These are phyloP conservation scores for Russula lepida DNA, from an alignment of 768 basidiomycete genomes.

Conservation along the genomic window DNA sequence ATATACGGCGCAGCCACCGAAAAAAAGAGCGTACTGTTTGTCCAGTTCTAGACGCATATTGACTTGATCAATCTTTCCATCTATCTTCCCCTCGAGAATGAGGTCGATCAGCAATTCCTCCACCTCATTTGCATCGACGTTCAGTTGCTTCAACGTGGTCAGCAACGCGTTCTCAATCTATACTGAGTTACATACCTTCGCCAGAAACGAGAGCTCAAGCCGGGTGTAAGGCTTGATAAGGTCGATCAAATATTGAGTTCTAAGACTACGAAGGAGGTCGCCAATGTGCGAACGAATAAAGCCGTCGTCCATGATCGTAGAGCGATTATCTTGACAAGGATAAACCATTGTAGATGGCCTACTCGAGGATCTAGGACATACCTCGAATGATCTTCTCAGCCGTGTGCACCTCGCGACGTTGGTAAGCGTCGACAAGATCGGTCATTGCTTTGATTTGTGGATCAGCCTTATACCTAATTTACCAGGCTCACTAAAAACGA, in stretches of 20 bases:
- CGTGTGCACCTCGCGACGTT: constrained; percentile 91
- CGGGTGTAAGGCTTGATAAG: constrained; percentile 97
- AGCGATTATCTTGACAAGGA: constrained; percentile 61
- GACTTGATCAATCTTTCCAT: constrained; percentile 95
- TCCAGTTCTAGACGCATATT: constrained; percentile 89
- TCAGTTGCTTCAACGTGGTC: constrained; percentile 69
- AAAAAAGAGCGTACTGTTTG: constrained; percentile 49
- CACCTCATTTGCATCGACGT: constrained; percentile 85
- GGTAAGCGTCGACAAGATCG: constrained; percentile 92
- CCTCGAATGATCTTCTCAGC: constrained; percentile 94
- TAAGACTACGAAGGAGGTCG: constrained; percentile 85
- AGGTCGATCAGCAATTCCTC: constrained; percentile 90
- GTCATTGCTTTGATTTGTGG: constrained; percentile 98
- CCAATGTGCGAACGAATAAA: constrained; percentile 97
- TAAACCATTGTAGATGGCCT: neutral
- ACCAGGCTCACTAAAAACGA: neutral
- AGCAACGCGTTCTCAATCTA: neutral
- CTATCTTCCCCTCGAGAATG: constrained; percentile 94
- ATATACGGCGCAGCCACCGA: neutral
- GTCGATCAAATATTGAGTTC: constrained; percentile 96
- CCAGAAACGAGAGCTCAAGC: constrained; percentile 87
- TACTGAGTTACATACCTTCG: constrained; percentile 49
- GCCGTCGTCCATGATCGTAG: constrained; percentile 92
- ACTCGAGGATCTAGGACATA: constrained; percentile 24
- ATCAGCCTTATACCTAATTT: constrained; percentile 79